Conservation (phyloP, 2,329 filamentous ascomycete species). For the Fusarium guadeloupense region DNA sequence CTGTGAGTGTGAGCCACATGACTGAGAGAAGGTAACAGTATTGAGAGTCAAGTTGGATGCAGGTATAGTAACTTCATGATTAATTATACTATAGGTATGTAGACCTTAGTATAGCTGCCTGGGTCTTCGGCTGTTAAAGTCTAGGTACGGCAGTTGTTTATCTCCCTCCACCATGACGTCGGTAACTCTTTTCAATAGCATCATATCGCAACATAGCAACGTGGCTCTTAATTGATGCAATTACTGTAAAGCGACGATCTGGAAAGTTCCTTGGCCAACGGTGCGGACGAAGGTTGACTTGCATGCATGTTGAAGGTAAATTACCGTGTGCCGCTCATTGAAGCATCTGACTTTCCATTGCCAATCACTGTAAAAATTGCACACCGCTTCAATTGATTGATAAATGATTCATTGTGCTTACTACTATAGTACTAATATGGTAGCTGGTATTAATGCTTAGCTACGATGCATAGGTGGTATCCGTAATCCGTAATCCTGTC, state of each 20-base stretch:
- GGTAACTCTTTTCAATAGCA: background rate
- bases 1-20: background rate
- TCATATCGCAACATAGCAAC: constrained; percentile 4
- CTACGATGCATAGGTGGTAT: constrained; percentile 24
- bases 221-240: constrained; percentile 20
- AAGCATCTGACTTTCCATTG: background rate
- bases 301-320: background rate
- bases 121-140: constrained; percentile 8
- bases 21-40: background rate
- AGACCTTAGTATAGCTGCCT: background rate
- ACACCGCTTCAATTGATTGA: constrained; percentile 1
- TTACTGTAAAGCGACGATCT: constrained; percentile 15
- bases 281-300: background rate
- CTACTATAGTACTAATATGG: constrained; percentile 25
- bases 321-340: background rate
- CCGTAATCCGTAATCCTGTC: constrained; percentile 24
- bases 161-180: constrained; percentile 24
- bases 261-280: background rate
- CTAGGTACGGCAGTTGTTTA: constrained; percentile 12
- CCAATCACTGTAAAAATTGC: constrained; percentile 7
- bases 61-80: too few species aligned
- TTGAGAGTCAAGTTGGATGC: too few species aligned
- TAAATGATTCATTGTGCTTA: constrained; percentile 19
- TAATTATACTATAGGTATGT: constrained; percentile 3
- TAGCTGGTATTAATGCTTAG: constrained; percentile 26